phyloP scores from a whole-genome alignment of 2,329 filamentous ascomycete species.

The Colletotrichum spinosum region DNA sequence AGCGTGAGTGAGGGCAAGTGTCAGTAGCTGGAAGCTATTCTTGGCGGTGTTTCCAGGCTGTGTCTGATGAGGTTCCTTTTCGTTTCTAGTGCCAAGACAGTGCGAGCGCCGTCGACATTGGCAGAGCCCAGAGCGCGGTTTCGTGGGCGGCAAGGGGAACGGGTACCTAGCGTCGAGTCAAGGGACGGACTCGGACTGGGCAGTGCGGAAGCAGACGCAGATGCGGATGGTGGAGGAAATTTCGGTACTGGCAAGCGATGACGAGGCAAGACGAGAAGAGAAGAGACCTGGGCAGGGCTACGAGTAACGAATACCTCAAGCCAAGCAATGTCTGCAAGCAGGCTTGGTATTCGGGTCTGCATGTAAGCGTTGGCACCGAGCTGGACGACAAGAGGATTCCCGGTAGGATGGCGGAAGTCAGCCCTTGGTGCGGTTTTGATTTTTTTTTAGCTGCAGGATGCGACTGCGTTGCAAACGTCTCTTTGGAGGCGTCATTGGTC shows the following conservation, averaged over 20 bases:
- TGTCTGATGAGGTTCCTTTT: conserved; percentile 23
- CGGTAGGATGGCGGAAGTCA: conserved; percentile 16
- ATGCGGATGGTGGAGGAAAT: conserved; percentile 17
- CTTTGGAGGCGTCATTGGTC: conserved; percentile 45
- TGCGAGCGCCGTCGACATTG: background rate
- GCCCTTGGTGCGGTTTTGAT: conserved; percentile 23
- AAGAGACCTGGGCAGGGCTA: too few relatives aligned
- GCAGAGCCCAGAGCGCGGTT: conserved; percentile 12
- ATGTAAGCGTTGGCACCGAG: conserved; percentile 17
- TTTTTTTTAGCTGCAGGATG: conserved; percentile 27
- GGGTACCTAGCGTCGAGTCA: conserved; percentile 25
- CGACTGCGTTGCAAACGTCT: conserved; percentile 12
- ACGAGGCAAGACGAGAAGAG: too few relatives aligned
- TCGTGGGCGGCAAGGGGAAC: conserved; percentile 23
- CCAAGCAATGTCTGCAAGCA: background rate
- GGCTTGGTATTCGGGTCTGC: conserved; percentile 5
- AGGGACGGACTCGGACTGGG: conserved; percentile 24
- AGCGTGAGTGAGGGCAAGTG: background rate
- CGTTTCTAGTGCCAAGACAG: conserved; percentile 28
- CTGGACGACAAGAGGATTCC: background rate
- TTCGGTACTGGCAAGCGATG: conserved; percentile 9
- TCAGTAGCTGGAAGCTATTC: conserved; percentile 7
- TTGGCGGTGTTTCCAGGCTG: conserved; percentile 17
- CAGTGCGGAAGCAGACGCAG: conserved; percentile 13
- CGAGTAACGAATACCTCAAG: background rate